Evolutionary conservation across 257 asterid genomes (phyloP).

Genomic region (Hygrophila difformis): DNA sequence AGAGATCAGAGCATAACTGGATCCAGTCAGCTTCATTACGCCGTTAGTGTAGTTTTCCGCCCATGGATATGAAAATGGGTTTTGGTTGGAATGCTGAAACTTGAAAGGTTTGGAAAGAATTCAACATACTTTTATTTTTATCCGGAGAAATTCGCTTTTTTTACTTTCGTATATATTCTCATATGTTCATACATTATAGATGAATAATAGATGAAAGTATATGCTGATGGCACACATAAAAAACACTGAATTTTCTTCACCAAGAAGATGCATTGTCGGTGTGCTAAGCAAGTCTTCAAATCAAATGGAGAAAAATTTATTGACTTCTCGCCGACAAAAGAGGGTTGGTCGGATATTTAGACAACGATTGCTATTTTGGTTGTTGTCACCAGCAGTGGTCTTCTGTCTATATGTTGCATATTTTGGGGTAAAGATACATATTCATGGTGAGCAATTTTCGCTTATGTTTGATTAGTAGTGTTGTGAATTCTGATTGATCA

Average conservation of each 20-base stretch:
- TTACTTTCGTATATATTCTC: background rate
- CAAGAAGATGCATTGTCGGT: slow-evolving; percentile 35
- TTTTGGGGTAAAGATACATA: slow-evolving; percentile 58
- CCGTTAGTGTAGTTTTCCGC: slow-evolving; percentile 1
- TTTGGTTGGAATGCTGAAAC: background rate
- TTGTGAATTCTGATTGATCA: background rate
- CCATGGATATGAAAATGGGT: background rate
- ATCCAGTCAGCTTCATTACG: background rate
- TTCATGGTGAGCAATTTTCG: slow-evolving; percentile 46
- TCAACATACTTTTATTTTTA: background rate
- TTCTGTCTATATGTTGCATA: slow-evolving; percentile 45
- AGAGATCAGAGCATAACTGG: background rate
- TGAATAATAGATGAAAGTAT: slow-evolving; percentile 37
- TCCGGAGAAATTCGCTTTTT: background rate
- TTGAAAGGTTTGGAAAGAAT: background rate
- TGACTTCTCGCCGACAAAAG: slow-evolving; percentile 41
- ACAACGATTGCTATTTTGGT: slow-evolving; percentile 40
- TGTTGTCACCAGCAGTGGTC: slow-evolving; percentile 42
- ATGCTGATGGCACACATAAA: slow-evolving; percentile 43
- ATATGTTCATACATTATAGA: slow-evolving; percentile 21
- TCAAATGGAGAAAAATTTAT: slow-evolving; percentile 31
- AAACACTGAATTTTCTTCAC: slow-evolving; percentile 30
- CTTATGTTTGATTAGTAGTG: background rate
- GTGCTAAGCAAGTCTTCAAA: slow-evolving; percentile 29
- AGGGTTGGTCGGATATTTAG: slow-evolving; percentile 44